phyloP scores from a whole-genome alignment of 2,329 filamentous ascomycete genomes.

The Gremmenia infestans region DNA sequence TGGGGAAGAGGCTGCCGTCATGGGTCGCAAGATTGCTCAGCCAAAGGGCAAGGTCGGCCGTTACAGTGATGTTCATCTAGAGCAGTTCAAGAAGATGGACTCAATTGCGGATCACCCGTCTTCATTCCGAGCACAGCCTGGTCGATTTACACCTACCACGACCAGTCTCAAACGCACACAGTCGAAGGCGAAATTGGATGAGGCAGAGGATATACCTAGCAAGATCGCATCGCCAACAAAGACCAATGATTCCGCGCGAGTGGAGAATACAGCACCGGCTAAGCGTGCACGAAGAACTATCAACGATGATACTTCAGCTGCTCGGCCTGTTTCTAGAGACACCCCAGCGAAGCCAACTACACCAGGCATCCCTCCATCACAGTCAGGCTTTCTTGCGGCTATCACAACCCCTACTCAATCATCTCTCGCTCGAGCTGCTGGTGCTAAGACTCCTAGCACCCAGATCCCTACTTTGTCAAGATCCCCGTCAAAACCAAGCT shows the following conservation, averaged over 20 bases:
- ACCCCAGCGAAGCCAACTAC: conserved; percentile 37
- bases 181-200: conserved; percentile 62
- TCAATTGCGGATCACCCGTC: conserved; percentile 87
- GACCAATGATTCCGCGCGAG: conserved; percentile 11
- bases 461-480: conserved; percentile 43
- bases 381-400: conserved; percentile 45
- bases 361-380: conserved; percentile 40
- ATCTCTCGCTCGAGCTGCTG: conserved; percentile 58
- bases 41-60: conserved; percentile 73
- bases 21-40: conserved; percentile 67
- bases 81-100: conserved; percentile 95
- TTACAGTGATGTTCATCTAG: conserved; percentile 81
- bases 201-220: conserved; percentile 44
- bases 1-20: conserved; percentile 37
- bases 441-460: conserved; percentile 48
- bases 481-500: conserved; percentile 47
- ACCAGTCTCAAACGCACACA: conserved; percentile 44
- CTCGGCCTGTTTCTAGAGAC: conserved; percentile 54
- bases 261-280: conserved; percentile 38
- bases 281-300: conserved; percentile 69
- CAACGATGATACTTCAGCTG: conserved; percentile 64
- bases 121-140: conserved; percentile 59
- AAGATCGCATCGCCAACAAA: conserved; percentile 23
- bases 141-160: conserved; percentile 46
- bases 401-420: conserved; percentile 76